phyloP scores from a whole-genome alignment of 2,329 filamentous ascomycete genomes.

The Podosphaera fusca region DNA sequence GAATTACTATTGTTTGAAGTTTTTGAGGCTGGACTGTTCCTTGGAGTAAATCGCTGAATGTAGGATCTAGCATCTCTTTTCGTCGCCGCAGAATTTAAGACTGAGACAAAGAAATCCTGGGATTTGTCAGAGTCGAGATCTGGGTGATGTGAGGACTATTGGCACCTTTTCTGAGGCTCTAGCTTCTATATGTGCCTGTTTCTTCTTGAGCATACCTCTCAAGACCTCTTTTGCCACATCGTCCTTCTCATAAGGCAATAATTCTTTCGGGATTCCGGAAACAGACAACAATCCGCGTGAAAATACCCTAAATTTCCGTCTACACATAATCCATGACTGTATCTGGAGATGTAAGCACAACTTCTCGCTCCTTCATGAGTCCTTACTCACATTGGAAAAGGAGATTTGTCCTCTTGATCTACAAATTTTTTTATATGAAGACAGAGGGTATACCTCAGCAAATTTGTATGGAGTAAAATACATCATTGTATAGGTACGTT shows the following conservation, averaged over 20 bases:
- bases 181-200: slow-evolving; percentile 23
- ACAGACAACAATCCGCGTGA: background rate
- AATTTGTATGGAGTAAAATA: background rate
- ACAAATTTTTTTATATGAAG: background rate
- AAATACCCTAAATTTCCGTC: slow-evolving; percentile 2
- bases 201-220: slow-evolving; percentile 11
- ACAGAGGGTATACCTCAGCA: background rate
- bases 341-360: slow-evolving; percentile 7
- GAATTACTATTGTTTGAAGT: background rate
- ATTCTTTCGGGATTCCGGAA: slow-evolving; percentile 5
- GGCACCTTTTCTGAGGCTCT: slow-evolving; percentile 25
- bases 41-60: slow-evolving; percentile 51
- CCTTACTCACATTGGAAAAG: background rate
- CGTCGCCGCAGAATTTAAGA: slow-evolving; percentile 72
- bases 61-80: slow-evolving; percentile 86
- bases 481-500: background rate
- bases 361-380: background rate
- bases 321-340: slow-evolving; percentile 10
- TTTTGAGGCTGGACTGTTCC: slow-evolving; percentile 4
- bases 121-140: slow-evolving; percentile 3
- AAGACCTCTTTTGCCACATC: slow-evolving; percentile 13
- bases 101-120: slow-evolving; percentile 69
- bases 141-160: background rate
- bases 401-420: background rate
- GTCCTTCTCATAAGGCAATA: slow-evolving; percentile 9